phyloP scores from a whole-genome alignment of 768 basidiomycete genomes.

The Lenzites betulinus region DNA sequence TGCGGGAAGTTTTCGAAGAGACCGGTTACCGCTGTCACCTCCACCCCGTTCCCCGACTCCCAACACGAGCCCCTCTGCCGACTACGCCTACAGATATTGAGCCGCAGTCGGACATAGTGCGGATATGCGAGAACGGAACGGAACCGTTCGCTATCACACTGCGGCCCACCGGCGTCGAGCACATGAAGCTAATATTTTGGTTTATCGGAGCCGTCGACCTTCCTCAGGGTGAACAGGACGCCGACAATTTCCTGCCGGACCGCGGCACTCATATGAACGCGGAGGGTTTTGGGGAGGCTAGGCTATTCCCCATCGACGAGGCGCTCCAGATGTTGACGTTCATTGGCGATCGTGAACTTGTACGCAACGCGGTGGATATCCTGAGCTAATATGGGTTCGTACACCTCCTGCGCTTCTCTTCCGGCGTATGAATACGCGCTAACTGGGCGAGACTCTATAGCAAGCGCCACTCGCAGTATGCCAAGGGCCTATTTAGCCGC shows the following conservation, averaged over 20 bases:
- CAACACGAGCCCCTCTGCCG: slow-evolving; percentile 13
- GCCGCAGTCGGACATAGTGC: slow-evolving; percentile 7
- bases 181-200: slow-evolving; percentile 20
- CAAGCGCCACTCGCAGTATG: no score
- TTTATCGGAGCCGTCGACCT: slow-evolving; percentile 17
- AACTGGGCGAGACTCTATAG: no score
- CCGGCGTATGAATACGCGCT: no score
- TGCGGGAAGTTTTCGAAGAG: slow-evolving; percentile 38
- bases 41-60: slow-evolving; percentile 21
- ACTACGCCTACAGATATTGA: not conserved
- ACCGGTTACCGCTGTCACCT: slow-evolving; percentile 34
- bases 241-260: no score
- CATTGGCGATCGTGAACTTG: slow-evolving; percentile 13
- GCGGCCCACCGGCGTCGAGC: slow-evolving; percentile 5
- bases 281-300: slow-evolving; percentile 10
- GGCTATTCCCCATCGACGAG: slow-evolving; percentile 13
- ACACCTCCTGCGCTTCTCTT: no score
- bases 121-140: slow-evolving; percentile 14
- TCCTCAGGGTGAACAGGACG: not conserved
- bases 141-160: slow-evolving; percentile 20
- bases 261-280: slow-evolving; percentile 11
- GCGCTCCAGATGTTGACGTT: slow-evolving; percentile 6
- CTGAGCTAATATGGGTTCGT: not conserved
- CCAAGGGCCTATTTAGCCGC: no score
- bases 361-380: slow-evolving; percentile 4